These are phyloP conservation scores for Pythium scleroteichum DNA, from an alignment of 352 stramenopile genomes.

Conservation along the genomic window DNA sequence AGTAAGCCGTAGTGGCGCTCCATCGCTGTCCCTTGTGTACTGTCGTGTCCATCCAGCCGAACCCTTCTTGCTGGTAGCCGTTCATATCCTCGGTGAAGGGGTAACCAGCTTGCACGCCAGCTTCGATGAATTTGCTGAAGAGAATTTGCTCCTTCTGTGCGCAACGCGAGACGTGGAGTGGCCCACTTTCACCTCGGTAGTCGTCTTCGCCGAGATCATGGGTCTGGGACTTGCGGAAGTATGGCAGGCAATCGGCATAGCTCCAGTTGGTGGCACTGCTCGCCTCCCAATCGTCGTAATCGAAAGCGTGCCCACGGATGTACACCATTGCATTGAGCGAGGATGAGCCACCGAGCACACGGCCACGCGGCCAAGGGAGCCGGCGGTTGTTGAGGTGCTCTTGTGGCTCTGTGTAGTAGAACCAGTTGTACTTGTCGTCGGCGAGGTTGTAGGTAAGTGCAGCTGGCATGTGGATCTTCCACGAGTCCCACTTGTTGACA, in stretches of 20 bases:
- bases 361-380: slow-evolving; percentile 83
- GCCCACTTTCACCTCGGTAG: slow-evolving; percentile 83
- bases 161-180: slow-evolving; percentile 75
- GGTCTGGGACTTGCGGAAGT: slow-evolving; percentile 86
- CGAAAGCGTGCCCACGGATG: slow-evolving; percentile 83
- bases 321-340: slow-evolving; percentile 92
- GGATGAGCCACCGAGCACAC: slow-evolving; percentile 87
- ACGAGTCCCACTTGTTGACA: slow-evolving; percentile 84
- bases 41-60: slow-evolving; percentile 91
- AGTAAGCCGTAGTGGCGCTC: slow-evolving; percentile 75
- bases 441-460: slow-evolving; percentile 85
- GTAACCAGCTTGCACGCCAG: slow-evolving; percentile 82
- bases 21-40: slow-evolving; percentile 80
- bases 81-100: slow-evolving; percentile 90
- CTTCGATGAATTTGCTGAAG: slow-evolving; percentile 91
- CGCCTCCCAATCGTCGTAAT: slow-evolving; percentile 87
- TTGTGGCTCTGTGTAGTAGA: slow-evolving; percentile 85
- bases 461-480: slow-evolving; percentile 90
- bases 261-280: slow-evolving; percentile 79
- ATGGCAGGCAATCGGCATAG: slow-evolving; percentile 86
- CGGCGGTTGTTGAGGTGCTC: slow-evolving; percentile 76
- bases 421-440: slow-evolving; percentile 89
- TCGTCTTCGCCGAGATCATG: slow-evolving; percentile 75
- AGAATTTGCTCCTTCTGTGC: slow-evolving; percentile 82
- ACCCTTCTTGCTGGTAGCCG: slow-evolving; percentile 87